Evolutionary conservation across 805 yeast species (phyloP).

Genomic region (Sugiyamaella floridensis): DNA sequence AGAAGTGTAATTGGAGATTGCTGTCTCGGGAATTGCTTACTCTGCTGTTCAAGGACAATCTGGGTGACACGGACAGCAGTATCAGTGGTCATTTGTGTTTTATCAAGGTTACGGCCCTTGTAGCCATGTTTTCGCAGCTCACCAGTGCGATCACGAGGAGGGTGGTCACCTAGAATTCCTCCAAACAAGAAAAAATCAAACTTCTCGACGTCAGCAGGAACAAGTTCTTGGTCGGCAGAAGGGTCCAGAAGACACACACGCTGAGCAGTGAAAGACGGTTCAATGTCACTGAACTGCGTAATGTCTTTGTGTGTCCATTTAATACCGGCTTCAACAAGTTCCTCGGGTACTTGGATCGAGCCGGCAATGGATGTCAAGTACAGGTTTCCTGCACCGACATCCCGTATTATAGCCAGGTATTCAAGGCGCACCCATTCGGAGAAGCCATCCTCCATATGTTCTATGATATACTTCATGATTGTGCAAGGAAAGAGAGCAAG

Average conservation of each 20-base stretch:
- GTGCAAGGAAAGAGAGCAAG: not conserved
- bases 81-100: conserved; percentile 93
- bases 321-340: conserved; percentile 53
- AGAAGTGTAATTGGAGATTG: not conserved
- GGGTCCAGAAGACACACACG: conserved; percentile 86
- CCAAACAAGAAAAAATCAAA: conserved; percentile 93
- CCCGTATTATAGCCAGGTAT: conserved; percentile 72
- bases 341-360: conserved; percentile 60
- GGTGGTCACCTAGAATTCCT: conserved; percentile 89
- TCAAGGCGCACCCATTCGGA: conserved; percentile 93
- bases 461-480: conserved; percentile 81
- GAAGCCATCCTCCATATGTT: conserved; percentile 96
- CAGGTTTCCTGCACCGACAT: conserved; percentile 72
- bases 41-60: conserved; percentile 55
- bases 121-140: conserved; percentile 83
- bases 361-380: conserved; percentile 69
- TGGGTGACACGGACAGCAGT: conserved; percentile 94
- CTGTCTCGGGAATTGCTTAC: conserved; percentile 6
- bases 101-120: conserved; percentile 80
- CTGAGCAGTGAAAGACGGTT: conserved; percentile 34
- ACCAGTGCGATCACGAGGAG: conserved; percentile 84
- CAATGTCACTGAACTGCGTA: conserved; percentile 28
- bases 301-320: conserved; percentile 79
- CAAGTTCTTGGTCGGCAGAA: conserved; percentile 65
- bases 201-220: conserved; percentile 55